Percentiles rank a stretch among this genome's conserved stretches.
Evolutionary conservation across 257 asterid species (phyloP).

Genomic region (Solanum clarkiae): DNA sequence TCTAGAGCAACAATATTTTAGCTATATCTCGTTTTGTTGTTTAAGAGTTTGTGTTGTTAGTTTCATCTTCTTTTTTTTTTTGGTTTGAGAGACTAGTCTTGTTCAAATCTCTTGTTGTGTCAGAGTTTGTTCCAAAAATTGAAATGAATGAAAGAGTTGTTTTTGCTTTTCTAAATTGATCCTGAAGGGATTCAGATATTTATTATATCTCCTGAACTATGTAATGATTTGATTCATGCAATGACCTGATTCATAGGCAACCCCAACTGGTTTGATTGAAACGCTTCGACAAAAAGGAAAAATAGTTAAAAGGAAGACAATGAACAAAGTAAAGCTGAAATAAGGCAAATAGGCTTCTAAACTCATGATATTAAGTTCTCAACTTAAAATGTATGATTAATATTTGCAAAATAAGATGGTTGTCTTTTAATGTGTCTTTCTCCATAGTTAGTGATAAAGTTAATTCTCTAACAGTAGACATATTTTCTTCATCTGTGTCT

Average conservation of each 20-base stretch:
- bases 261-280: neutral
- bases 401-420: neutral
- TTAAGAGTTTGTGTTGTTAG: neutral
- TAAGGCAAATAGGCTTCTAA: neutral
- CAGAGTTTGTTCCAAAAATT: no score
- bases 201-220: neutral
- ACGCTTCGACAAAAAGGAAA: fast-evolving
- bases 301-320: neutral
- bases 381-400: neutral
- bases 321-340: neutral
- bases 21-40: neutral
- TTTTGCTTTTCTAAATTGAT: neutral
- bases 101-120: neutral
- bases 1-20: neutral
- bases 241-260: neutral
- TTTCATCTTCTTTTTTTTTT: no score
- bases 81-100: neutral
- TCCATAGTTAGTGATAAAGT: neutral
- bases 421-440: neutral
- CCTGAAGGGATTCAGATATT: neutral
- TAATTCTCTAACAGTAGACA: neutral
- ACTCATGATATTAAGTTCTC: neutral
- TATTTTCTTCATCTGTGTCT: neutral
- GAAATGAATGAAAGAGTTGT: no score
- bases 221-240: neutral